Base-by-base conservation (phyloP, 768 basidiomycete genomes). In the Mycena amicta region DNA sequence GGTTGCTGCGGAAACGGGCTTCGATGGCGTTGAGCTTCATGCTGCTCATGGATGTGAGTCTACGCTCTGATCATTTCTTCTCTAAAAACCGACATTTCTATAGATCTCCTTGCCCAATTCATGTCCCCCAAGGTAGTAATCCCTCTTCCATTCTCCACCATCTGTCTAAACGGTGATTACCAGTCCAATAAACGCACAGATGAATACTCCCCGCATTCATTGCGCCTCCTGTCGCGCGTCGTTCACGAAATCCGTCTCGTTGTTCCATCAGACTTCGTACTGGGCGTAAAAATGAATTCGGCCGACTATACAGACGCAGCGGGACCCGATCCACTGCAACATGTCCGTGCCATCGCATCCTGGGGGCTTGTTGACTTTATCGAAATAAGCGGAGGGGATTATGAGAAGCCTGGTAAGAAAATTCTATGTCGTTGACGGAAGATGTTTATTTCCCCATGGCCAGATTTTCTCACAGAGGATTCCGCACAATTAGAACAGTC, bases 11-110 rank as follows among this genome's bases (percentile, higher is more conserved):
- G 69, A 80, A 53, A 74, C 88, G 39, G 92, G 92, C 0, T 95
- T 94, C 69, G 92, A 96, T 61, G 95, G 95, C 0, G 75, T 96
- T 3, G 84, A 97, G 66, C 60, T 98, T 11, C 95, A 97, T 69
- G 88, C 79, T 25, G 88, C 88, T 1, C 93, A 95, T 71, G 93
- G 93, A 33, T 95, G 90, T 92, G 54, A 71, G 90, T 83, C 4
- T 29, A 20, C 51, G 16, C 51, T 27, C 20, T 37, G 8, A 37
- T 37, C n/a, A n/a, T n/a, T n/a, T n/a, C n/a, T n/a, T n/a, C n/a
- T n/a, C n/a, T n/a, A n/a, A n/a, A n/a, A 55, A 46, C 29, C 52
- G 16, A 50, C 53, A 30, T 22, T 39, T 27, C 22, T 55, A 12
- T 59, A 93, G 92, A 94, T 71, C 78, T 95, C 23, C 74, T 95